phyloP scores from a whole-genome alignment of 2,329 filamentous ascomycete species.

The Trichoderma endophyticum region DNA sequence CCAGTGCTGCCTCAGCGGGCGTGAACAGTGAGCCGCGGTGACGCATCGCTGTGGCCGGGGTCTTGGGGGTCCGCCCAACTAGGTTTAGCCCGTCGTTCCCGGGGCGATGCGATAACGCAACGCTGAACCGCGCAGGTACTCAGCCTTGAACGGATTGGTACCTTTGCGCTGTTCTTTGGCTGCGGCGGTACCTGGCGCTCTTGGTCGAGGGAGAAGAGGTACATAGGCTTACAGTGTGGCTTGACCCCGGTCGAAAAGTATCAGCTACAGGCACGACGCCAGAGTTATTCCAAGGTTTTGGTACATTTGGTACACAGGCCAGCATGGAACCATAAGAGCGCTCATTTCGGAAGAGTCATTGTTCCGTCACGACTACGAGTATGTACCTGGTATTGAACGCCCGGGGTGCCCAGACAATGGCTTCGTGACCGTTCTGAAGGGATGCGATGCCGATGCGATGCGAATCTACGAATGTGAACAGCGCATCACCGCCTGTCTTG shows the following conservation, averaged over 20 bases:
- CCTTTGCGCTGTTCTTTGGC: background rate
- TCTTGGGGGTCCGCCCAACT: constrained; percentile 2
- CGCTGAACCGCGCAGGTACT: background rate
- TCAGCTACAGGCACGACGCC: background rate
- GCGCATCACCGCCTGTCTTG: constrained; percentile 12
- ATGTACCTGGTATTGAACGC: background rate
- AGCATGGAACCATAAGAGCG: background rate
- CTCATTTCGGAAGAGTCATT: constrained; percentile 14
- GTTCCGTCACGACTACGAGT: constrained; percentile 1
- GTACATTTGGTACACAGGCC: background rate
- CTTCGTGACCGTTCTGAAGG: background rate
- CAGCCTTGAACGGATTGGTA: background rate
- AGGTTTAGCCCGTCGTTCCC: constrained; percentile 12
- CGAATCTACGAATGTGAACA: background rate
- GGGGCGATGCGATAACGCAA: constrained; percentile 35
- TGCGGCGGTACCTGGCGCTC: background rate
- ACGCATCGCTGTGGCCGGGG: constrained; percentile 21
- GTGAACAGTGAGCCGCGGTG: constrained; percentile 23
- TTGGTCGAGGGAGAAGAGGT: background rate
- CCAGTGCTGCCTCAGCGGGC: constrained; percentile 34
- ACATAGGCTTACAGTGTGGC: background rate
- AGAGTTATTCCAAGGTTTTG: background rate
- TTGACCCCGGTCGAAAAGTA: background rate
- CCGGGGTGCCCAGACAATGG: constrained; percentile 4
- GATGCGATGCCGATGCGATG: background rate